Evolutionary conservation across 1,284 basidiomycete species (phyloP).

Genomic region (Ceratobasidium sp.): DNA sequence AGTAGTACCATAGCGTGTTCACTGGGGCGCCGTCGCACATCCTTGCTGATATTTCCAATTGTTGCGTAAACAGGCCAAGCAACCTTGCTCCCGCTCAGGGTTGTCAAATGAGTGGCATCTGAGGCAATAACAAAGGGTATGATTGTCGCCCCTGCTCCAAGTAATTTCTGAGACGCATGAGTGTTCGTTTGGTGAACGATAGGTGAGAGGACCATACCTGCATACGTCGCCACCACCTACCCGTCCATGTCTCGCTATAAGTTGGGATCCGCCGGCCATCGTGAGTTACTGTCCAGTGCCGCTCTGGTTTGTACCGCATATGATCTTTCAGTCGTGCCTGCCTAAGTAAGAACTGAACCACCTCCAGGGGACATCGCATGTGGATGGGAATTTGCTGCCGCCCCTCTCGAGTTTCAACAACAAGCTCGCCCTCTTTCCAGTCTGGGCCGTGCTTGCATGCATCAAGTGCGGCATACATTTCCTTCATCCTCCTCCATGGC

Average conservation of each 20-base stretch:
- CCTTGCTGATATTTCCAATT: constrained; percentile 48
- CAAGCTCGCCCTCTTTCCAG: constrained; percentile 52
- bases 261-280: constrained; percentile 13
- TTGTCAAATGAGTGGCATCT: constrained; percentile 40
- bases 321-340: constrained; percentile 26
- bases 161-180: constrained; percentile 13
- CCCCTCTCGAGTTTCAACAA: too few species aligned
- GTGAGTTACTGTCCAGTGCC: background rate
- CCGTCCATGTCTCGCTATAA: constrained; percentile 44
- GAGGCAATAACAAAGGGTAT: constrained; percentile 39
- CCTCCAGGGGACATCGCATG: constrained; percentile 56
- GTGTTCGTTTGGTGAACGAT: background rate
- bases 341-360: constrained; percentile 53
- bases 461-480: constrained; percentile 51
- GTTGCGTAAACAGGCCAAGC: constrained; percentile 46
- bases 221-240: constrained; percentile 44
- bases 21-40: constrained; percentile 8
- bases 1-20: constrained; percentile 38
- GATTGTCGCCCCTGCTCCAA: constrained; percentile 37
- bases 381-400: too few species aligned
- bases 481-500: constrained; percentile 50
- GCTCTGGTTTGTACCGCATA: constrained; percentile 28
- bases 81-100: constrained; percentile 42
- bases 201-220: constrained; percentile 23
- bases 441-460: constrained; percentile 51